phyloP scores from a whole-genome alignment of 305 asterid genomes.

The Fraxinus greggii region DNA sequence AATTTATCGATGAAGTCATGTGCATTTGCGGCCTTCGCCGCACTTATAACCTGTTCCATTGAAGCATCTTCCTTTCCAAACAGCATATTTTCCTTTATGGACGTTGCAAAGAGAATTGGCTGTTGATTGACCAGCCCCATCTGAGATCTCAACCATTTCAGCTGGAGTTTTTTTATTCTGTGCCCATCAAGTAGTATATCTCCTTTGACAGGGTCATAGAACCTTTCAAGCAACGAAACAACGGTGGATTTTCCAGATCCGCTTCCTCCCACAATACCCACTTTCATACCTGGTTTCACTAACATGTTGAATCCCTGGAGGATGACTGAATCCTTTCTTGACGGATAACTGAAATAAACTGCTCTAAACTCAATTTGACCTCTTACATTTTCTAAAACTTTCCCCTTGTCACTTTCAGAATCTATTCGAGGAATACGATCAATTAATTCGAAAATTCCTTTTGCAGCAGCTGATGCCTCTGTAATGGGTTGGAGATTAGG shows the following conservation, averaged over 20 bases:
- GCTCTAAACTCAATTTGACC: constrained; percentile 63
- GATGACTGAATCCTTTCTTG: constrained; percentile 51
- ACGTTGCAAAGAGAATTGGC: constrained; percentile 59
- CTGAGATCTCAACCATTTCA: constrained; percentile 60
- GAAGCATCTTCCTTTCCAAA: constrained; percentile 61
- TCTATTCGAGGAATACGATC: constrained; percentile 48
- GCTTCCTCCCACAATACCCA: constrained; percentile 68
- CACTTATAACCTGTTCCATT: constrained; percentile 39
- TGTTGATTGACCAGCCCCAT: constrained; percentile 71
- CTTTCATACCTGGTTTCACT: constrained; percentile 49
- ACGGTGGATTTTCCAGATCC: constrained; percentile 75
- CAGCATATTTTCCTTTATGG: constrained; percentile 54
- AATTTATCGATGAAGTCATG: constrained; percentile 49
- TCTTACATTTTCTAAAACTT: constrained; percentile 30
- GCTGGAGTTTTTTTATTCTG: constrained; percentile 43
- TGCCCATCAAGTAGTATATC: constrained; percentile 61
- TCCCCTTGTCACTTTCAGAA: constrained; percentile 39
- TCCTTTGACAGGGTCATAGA: constrained; percentile 62
- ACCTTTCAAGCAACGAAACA: constrained; percentile 59
- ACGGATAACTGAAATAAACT: constrained; percentile 61
- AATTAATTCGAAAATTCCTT: constrained; percentile 47
- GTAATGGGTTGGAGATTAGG: constrained; percentile 45
- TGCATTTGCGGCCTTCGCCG: constrained; percentile 65
- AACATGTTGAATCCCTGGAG: constrained; percentile 43
- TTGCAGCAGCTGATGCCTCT: constrained; percentile 57